Conservation (phyloP, 1,284 basidiomycete genomes). For the Irpex lacteus region DNA sequence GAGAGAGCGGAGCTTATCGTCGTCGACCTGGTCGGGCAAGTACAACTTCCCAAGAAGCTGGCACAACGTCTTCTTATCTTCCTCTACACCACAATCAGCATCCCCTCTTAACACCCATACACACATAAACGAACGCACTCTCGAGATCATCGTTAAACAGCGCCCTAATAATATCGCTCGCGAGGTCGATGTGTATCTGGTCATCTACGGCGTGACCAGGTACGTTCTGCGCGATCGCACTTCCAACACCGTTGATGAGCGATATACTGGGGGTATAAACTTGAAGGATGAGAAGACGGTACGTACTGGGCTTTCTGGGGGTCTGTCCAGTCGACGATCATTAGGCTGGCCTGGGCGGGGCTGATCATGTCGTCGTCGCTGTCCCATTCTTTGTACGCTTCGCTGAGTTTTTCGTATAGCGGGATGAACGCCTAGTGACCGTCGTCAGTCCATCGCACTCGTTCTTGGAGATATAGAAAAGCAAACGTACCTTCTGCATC, state of each 20-base stretch:
- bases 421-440: no score
- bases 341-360: constrained; percentile 76
- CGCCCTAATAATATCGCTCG: constrained; percentile 68
- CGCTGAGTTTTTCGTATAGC: constrained; percentile 67
- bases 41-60: constrained; percentile 80
- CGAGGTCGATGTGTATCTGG: constrained; percentile 77
- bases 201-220: constrained; percentile 42
- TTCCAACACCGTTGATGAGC: no score
- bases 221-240: constrained; percentile 33
- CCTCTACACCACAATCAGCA: constrained; percentile 43
- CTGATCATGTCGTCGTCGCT: constrained; percentile 80
- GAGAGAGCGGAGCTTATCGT: constrained; percentile 58
- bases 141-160: constrained; percentile 48
- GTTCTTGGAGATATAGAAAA: no score
- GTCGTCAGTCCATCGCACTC: no score
- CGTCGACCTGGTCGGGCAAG: constrained; percentile 67
- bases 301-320: constrained; percentile 78
- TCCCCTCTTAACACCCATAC: neutral
- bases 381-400: constrained; percentile 72
- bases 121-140: constrained; percentile 32
- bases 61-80: constrained; percentile 78
- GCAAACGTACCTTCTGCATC: constrained; percentile 64
- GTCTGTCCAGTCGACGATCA: constrained; percentile 94
- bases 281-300: no score
- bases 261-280: no score